Percentiles rank a stretch among this genome's conserved stretches.
These are phyloP conservation scores for Zygoascus flipseniorum DNA, from an alignment of 805 yeast genomes.

Conservation along the genomic window DNA sequence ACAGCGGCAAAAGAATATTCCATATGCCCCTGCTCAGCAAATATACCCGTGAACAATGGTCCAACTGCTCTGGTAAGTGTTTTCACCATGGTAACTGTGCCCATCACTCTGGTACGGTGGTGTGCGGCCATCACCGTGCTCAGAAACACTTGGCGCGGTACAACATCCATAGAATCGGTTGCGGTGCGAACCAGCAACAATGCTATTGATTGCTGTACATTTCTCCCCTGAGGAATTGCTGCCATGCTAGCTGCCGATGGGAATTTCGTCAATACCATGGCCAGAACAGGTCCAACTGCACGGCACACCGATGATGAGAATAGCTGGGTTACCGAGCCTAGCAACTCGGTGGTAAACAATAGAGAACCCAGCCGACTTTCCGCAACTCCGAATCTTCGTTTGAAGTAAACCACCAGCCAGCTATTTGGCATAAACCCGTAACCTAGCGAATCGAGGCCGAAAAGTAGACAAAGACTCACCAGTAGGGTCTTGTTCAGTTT, in stretches of 20 bases:
- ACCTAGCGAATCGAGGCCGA: slow-evolving; percentile 82
- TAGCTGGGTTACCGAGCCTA: slow-evolving; percentile 60
- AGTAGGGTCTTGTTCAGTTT: slow-evolving; percentile 2
- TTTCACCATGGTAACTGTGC: slow-evolving; percentile 77
- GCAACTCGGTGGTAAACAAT: slow-evolving; percentile 52
- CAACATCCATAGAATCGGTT: slow-evolving; percentile 80
- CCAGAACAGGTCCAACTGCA: slow-evolving; percentile 65
- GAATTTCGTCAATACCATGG: slow-evolving; percentile 64
- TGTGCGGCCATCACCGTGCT: slow-evolving; percentile 54
- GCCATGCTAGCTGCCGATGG: slow-evolving; percentile 67
- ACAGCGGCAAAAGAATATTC: slow-evolving; percentile 27
- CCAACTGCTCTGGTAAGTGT: slow-evolving; percentile 80
- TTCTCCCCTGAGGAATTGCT: slow-evolving; percentile 40
- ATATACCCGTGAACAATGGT: slow-evolving; percentile 67
- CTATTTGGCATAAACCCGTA: slow-evolving; percentile 83
- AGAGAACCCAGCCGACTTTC: slow-evolving; percentile 55
- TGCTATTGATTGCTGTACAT: slow-evolving; percentile 37
- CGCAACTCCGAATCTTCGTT: slow-evolving; percentile 42
- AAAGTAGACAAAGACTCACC: slow-evolving; percentile 27
- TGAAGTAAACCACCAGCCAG: slow-evolving; percentile 81
- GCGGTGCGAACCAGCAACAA: slow-evolving; percentile 49
- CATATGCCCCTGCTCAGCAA: slow-evolving; percentile 39
- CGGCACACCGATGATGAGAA: slow-evolving; percentile 70
- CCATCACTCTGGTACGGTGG: slow-evolving; percentile 72
- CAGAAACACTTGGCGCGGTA: slow-evolving; percentile 76